These are phyloP conservation scores for Gremmenia infestans DNA, from an alignment of 2,329 filamentous ascomycete species.

Conservation along the genomic window DNA sequence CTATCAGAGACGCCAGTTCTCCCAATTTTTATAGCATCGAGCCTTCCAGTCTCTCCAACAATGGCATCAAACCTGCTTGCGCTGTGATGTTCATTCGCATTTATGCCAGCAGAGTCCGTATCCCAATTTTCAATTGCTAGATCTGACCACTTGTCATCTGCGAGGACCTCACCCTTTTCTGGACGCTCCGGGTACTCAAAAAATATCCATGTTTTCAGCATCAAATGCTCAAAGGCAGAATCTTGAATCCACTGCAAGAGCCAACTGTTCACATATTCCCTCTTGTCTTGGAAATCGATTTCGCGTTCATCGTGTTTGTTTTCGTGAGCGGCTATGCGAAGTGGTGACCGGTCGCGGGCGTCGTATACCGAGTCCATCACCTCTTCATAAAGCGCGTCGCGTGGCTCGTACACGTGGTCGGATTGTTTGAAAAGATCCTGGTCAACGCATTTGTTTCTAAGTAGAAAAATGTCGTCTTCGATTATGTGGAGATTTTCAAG, in stretches of 20 bases:
- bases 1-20: conserved; percentile 8
- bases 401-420: conserved; percentile 20
- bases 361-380: conserved; percentile 20
- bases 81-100: conserved; percentile 8
- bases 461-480: conserved; percentile 16
- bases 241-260: conserved; percentile 20
- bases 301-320: neutral
- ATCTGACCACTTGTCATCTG: conserved; percentile 17
- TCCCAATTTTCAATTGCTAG: conserved; percentile 17
- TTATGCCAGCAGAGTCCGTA: conserved; percentile 12
- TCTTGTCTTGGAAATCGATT: conserved; percentile 14
- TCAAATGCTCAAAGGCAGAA: conserved; percentile 14
- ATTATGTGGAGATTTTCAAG: conserved; percentile 11
- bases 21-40: conserved; percentile 5
- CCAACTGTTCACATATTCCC: conserved; percentile 22
- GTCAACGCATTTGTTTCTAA: conserved; percentile 18
- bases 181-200: conserved; percentile 6
- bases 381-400: conserved; percentile 19
- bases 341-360: conserved; percentile 15
- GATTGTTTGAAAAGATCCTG: conserved; percentile 14
- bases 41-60: conserved; percentile 8
- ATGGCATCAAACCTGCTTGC: conserved; percentile 17
- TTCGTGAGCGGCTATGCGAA: conserved; percentile 13
- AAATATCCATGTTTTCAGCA: conserved; percentile 14
- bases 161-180: conserved; percentile 3